Percentiles rank a stretch among this genome's conserved stretches.
These are phyloP conservation scores for Corrigiola litoralis DNA, from an alignment of 179 eudicot species.

Conservation along the genomic window DNA sequence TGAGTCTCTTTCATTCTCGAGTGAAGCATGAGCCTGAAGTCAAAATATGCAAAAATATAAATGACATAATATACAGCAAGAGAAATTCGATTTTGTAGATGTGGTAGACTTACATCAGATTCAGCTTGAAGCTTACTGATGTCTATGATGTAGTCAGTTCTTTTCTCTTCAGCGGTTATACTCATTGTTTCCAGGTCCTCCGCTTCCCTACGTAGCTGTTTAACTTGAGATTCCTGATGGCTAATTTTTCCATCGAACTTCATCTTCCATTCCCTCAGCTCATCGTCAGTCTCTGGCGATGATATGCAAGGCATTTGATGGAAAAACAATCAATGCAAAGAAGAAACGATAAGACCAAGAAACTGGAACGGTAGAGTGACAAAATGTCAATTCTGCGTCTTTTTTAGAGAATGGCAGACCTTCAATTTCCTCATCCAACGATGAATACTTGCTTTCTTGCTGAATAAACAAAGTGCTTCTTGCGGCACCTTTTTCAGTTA, in stretches of 20 bases:
- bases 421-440: constrained; percentile 66
- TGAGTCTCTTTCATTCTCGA: constrained; percentile 71
- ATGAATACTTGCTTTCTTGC: constrained; percentile 47
- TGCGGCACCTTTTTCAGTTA: constrained; percentile 55
- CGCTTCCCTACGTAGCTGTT: constrained; percentile 61
- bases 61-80: neutral
- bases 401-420: constrained; percentile 34
- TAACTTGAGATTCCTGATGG: constrained; percentile 38
- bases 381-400: neutral
- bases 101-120: constrained; percentile 49
- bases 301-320: neutral
- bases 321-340: neutral
- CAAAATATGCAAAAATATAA: constrained; percentile 23
- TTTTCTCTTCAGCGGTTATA: constrained; percentile 23
- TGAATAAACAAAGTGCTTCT: constrained; percentile 55
- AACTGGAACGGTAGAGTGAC: neutral
- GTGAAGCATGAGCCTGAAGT: constrained; percentile 51
- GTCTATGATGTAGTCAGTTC: constrained; percentile 33
- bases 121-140: constrained; percentile 76
- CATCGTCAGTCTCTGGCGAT: constrained; percentile 74
- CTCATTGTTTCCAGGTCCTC: constrained; percentile 43
- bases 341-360: neutral
- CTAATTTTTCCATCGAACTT: constrained; percentile 62
- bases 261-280: constrained; percentile 67
- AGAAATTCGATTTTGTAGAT: constrained; percentile 12